Evolutionary conservation across 192 early-diverging fungal species (phyloP).

Genomic region (Chytriomyces sp.): DNA sequence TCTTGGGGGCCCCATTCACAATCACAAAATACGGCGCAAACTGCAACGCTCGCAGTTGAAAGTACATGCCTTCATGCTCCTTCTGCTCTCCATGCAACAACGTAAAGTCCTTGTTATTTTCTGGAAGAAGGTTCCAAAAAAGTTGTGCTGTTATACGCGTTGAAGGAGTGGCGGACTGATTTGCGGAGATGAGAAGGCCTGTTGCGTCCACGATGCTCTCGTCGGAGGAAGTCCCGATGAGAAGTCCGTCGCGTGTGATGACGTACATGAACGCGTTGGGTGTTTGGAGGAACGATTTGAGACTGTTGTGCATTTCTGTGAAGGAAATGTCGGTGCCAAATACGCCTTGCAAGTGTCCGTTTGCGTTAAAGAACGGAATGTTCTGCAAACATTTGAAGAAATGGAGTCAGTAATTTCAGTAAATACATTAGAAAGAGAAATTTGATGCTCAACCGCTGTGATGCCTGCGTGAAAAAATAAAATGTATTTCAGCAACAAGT

Average conservation of each 20-base stretch:
- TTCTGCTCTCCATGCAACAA: too few species aligned
- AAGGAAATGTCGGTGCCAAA: slow-evolving; percentile 4
- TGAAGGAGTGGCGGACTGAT: too few species aligned
- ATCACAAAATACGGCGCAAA: neutral
- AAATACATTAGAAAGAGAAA: neutral
- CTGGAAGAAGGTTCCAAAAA: too few species aligned
- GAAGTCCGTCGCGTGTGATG: too few species aligned
- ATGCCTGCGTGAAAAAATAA: neutral
- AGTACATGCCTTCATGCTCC: neutral
- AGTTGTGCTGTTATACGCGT: too few species aligned
- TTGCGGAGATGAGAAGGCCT: too few species aligned
- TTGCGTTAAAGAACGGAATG: neutral
- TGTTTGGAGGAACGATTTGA: neutral
- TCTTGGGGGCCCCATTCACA: slow-evolving; percentile 20
- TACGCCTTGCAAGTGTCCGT: neutral
- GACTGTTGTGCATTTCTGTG: slow-evolving; percentile 11
- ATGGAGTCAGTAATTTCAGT: neutral
- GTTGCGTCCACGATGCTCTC: too few species aligned
- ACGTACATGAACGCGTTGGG: slow-evolving; percentile 11
- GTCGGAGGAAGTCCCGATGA: too few species aligned
- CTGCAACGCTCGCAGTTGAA: neutral
- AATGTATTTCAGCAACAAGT: too few species aligned
- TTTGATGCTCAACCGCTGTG: neutral
- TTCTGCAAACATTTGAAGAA: neutral
- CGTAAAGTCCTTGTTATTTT: too few species aligned